Percentiles rank a stretch among this genome's conserved stretches.
Evolutionary conservation across 2,329 filamentous ascomycete species (phyloP).

Genomic region (Pestalotiopsis sp.): DNA sequence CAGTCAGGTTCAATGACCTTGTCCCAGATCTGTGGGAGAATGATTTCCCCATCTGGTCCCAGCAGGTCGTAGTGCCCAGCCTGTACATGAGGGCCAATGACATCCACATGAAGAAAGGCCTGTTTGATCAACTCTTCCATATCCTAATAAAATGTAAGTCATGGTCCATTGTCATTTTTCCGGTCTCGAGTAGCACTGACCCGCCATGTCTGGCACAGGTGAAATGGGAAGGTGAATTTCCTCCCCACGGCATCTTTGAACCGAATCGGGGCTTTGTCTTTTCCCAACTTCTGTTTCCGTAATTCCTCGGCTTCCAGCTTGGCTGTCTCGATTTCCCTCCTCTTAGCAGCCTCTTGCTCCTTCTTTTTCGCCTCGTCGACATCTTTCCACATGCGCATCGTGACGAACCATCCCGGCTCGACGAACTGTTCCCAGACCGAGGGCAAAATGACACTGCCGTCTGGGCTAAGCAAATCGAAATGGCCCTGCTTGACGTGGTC

Average conservation of each 20-base stretch:
- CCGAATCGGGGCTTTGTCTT: conserved; percentile 74
- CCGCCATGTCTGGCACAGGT: conserved; percentile 80
- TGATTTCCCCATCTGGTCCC: conserved; percentile 79
- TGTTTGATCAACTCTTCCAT: conserved; percentile 88
- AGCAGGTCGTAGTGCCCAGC: conserved; percentile 80
- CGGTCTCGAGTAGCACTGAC: conserved; percentile 51
- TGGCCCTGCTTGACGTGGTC: conserved; percentile 73
- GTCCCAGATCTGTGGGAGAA: conserved; percentile 80
- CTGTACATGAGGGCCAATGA: conserved; percentile 75
- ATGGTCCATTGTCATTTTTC: too few relatives aligned
- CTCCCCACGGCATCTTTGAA: conserved; percentile 94
- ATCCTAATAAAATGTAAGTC: conserved; percentile 51
- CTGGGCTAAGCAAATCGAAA: conserved; percentile 71
- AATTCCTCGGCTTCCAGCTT: background rate
- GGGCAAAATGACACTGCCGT: conserved; percentile 51
- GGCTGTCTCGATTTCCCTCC: too few relatives aligned
- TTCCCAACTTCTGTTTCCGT: conserved; percentile 26
- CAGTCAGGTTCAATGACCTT: conserved; percentile 78
- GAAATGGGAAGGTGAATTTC: conserved; percentile 90
- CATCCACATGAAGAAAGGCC: conserved; percentile 79
- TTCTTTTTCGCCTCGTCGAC: background rate
- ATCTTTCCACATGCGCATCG: conserved; percentile 59
- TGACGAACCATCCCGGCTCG: conserved; percentile 71
- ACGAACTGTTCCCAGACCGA: conserved; percentile 77
- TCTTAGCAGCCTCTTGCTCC: background rate